Evolutionary conservation across 2,329 filamentous ascomycete species (phyloP), one percentile per base, ranked within the genome.

Genomic region (Massarina eburnea): DNA sequence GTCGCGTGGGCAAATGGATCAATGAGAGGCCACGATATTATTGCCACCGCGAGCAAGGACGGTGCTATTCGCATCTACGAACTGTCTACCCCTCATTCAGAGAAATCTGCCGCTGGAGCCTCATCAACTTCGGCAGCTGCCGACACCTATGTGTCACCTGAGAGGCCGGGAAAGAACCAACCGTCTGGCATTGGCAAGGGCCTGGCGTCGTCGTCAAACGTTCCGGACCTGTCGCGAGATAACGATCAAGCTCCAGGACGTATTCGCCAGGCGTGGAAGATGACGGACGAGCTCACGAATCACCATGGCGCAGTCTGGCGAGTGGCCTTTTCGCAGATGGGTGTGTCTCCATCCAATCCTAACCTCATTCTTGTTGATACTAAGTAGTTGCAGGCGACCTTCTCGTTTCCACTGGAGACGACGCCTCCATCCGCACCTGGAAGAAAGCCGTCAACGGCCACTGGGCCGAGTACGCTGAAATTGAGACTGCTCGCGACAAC

Each of bases 1-100:
- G 82, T 96, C 1, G 86, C 89, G 2, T 99, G 94, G 94, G 90
- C 92, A 1, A 88, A 91, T 38, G 92, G 91, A 10, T 95, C 91
- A 54, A 90, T 95, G 59, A 78, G 91, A 30, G 92, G 92, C 1
- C 92, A 89, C 67, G 94, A 99, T 68, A 80, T 92, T 46, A 81
- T 97, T 58, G 94, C 92, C 3, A 95, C 91, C 5, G 92, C 91
- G 2, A 94, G 89, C 66, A 95, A 95, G 69, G 94, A 99, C 66
- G 92, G 94, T 3, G 85, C 84, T 58, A 84, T 96, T 32, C 81
- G 92, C 32, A 86, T 99, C n/a, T 96, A 95, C 63, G 84, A 92
- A 58, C 70, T 95, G 15, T 82, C 85, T 27, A 87, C 86, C 58
- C 52, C 72, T 62, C 50, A 74, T 69, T 49, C 79, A 73, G 58